Conservation (phyloP, 768 basidiomycete genomes). For the Cyclocybe aegerita region DNA sequence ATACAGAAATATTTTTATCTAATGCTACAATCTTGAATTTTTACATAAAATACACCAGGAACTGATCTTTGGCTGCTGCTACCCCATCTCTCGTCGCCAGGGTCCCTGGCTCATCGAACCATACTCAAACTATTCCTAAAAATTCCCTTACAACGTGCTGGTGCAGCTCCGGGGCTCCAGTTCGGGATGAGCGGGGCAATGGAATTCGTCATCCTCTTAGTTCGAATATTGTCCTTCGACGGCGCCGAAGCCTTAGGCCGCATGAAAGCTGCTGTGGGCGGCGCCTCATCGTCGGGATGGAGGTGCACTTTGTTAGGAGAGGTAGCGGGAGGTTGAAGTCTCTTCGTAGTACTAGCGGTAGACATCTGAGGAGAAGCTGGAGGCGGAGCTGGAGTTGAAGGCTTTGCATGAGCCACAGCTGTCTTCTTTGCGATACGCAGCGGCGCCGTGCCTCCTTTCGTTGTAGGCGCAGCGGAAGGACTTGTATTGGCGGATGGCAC, state of each 20-base stretch:
- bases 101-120: slow-evolving; percentile 13
- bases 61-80: no score
- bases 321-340: background rate
- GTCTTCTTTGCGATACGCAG: background rate
- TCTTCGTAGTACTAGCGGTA: no score
- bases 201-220: slow-evolving; percentile 14
- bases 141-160: slow-evolving; percentile 16
- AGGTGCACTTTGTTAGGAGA: background rate
- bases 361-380: no score
- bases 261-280: slow-evolving; percentile 14
- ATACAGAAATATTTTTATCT: background rate
- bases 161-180: slow-evolving; percentile 11
- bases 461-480: no score
- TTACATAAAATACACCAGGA: no score
- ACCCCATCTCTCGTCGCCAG: background rate
- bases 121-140: slow-evolving; percentile 22
- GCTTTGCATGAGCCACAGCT: background rate
- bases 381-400: background rate
- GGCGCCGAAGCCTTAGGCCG: background rate
- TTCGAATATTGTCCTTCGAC: background rate
- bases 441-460: no score
- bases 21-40: no score
- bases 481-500: background rate
- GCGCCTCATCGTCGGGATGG: background rate
- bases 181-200: slow-evolving; percentile 22